Evolutionary conservation across 208 protist species (phyloP), one percentile per base, ranked within the genome.

Genomic region (Blechomonas ayalai): DNA sequence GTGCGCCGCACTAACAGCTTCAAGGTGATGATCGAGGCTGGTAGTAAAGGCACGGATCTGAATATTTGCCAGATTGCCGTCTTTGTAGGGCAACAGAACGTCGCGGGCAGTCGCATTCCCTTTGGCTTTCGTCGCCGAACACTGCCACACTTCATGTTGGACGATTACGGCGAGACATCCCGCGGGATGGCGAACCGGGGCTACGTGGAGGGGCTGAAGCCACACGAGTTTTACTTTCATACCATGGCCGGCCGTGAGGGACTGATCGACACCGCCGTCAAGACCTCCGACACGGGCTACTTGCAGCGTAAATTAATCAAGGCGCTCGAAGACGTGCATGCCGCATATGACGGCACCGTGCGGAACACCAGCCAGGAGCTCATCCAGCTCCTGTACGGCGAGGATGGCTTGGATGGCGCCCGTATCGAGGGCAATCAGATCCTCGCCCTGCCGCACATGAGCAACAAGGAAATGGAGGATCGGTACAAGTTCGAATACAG

Each of bases 151-250:
- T 99, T 99, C 62, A 79, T 85, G 39, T 88, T 99, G 44, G 96
- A 99, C 64, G 97, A 99, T 57, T 97, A 97, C 54, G 97, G 97
- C 16, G 90, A 97, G 19, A 97, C 97, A 31, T 88, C 82, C 8
- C 55, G 95, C 32, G 98, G 98, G 25, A 99, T 99, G 77, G 97
- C 99, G 26, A 90, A 92, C 23, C 98, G 99, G 60, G 97, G 91
- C 5, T 99, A 99, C 74, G 73, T 99, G 5, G 66, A 88, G 33
- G 98, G 98, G 13, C 77, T 99, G 19, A 98, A 95, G 20, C 98
- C 98, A 23, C 75, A 92, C 59, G 98, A 99, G 77, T 99, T 99
- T 56, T 99, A 98, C 83, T 99, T 99, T 77, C 99, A 99, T 67
- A 97, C 98, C 22, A 99, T 99, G 97, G 98, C 97, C 41, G 98